Base-by-base conservation (phyloP, 2,329 filamentous ascomycete species). In the Cordyceps farinosa region DNA sequence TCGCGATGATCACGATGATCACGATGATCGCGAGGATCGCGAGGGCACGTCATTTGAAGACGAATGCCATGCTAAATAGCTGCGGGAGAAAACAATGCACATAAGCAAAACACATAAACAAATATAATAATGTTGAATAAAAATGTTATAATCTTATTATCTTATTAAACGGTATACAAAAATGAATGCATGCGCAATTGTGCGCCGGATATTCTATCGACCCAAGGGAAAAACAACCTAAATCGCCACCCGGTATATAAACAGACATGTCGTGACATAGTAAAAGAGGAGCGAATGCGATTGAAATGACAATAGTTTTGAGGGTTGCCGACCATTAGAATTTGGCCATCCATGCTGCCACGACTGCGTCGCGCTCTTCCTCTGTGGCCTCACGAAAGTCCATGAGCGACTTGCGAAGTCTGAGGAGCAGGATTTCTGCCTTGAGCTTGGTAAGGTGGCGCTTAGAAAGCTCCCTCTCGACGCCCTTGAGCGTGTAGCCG, bases 401-500 rank as follows among this genome's bases (percentile, higher is more conserved):
- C 5, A 67, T 56, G 9, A 74, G 73, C 1, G 69, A 71, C n/a
- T 70, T 68, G 10, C 73, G 69, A 4, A 76, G 27, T 22, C 73
- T 66, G 27, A 75, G 73, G 2, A 75, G 55, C n/a, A 74, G 56
- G 1, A 76, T 64, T 34, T 76, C 74, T 3, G 74, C 73, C 30
- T 74, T 74, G 0, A 73, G 60, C 10, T 69, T 70, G 1, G 72
- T 75, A 3, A 74, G 66, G 17, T 72, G 70, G 3, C 68, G 73
- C 44, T 74, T 76, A 11, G 70, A 68, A 0, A 81, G 66, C 65
- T 84, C 79, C 42, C 81, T 82, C 51, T 84, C 79, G 0, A 84
- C 66, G 1, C 83, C 83, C 64, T 86, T 86, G 42, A 84, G 73
- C 0, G 79, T 74, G 64, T 84, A 85, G 1, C 81, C 82, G 0